A percentile compares a stretch with the other conserved stretches of the same genome.
Conservation (phyloP, 192 early-diverging fungal genomes). For the Chytriomyces hyalinus region DNA sequence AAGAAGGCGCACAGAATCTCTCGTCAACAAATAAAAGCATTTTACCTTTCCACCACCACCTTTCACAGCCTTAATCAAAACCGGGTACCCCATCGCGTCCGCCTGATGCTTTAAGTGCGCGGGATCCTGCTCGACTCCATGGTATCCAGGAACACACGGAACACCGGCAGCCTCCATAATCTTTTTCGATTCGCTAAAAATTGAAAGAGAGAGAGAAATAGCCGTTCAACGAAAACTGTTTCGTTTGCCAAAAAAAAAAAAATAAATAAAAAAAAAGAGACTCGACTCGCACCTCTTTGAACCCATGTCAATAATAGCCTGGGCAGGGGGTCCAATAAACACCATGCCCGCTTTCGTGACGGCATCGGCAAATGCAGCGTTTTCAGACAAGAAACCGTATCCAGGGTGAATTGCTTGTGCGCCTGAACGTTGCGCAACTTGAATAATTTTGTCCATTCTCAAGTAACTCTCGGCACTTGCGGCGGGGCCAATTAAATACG, state of each 20-base stretch:
- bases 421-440: conserved; percentile 75
- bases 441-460: conserved; percentile 76
- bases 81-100: conserved; percentile 87
- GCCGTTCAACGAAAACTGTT: too few species aligned
- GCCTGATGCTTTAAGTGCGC: conserved; percentile 75
- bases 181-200: conserved; percentile 81
- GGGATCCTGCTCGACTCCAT: conserved; percentile 83
- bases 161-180: conserved; percentile 91
- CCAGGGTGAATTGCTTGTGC: conserved; percentile 96
- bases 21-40: not conserved
- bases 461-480: conserved; percentile 83
- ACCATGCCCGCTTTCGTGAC: conserved; percentile 66
- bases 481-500: conserved; percentile 87
- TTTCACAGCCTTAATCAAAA: conserved; percentile 96
- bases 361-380: conserved; percentile 82
- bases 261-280: too few species aligned
- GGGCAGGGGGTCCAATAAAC: conserved; percentile 90
- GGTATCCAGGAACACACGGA: conserved; percentile 92
- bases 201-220: too few species aligned
- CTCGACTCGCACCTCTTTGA: too few species aligned
- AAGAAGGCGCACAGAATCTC: not conserved
- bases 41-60: conserved; percentile 89
- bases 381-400: conserved; percentile 96
- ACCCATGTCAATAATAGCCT: conserved; percentile 91
- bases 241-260: too few species aligned